A percentile compares a stretch with the other conserved stretches of the same genome.
Conservation (phyloP, 306 rosid species). For the Canavalia gladiata region DNA sequence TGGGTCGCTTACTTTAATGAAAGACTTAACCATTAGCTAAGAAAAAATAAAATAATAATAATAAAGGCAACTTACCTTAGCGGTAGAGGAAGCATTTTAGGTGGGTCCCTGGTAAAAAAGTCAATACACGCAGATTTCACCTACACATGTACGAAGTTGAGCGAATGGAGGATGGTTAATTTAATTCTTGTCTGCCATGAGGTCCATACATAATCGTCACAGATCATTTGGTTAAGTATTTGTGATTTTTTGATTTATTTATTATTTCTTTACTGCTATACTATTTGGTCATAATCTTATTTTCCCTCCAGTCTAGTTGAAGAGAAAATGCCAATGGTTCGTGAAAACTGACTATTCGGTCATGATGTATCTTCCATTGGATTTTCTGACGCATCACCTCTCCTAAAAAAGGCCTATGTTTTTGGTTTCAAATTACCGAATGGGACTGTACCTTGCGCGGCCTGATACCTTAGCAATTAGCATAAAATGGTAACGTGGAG, state of each 20-base stretch:
- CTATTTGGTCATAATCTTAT: too few relatives aligned
- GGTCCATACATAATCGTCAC: conserved; percentile 45
- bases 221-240: conserved; percentile 8
- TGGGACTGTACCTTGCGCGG: conserved; percentile 34
- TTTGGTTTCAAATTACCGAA: conserved; percentile 58
- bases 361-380: conserved; percentile 81
- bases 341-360: conserved; percentile 68
- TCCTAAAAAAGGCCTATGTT: conserved; percentile 53
- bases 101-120: conserved; percentile 72
- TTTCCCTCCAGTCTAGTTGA: not conserved
- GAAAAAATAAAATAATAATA: not conserved
- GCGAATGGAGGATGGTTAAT: conserved; percentile 37
- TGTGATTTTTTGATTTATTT: not conserved
- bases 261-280: too few relatives aligned
- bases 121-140: conserved; percentile 57
- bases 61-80: not conserved
- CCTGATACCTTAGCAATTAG: conserved; percentile 45
- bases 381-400: conserved; percentile 78
- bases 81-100: not conserved
- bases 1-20: conserved; percentile 34
- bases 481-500: conserved; percentile 43
- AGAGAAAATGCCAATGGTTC: conserved; percentile 38
- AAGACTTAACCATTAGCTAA: conserved; percentile 45
- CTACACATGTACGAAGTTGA: conserved; percentile 57
- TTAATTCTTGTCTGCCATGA: conserved; percentile 36